These are phyloP conservation scores for Noccaea bulbosa DNA, from an alignment of 345 rosid genomes.

Conservation along the genomic window DNA sequence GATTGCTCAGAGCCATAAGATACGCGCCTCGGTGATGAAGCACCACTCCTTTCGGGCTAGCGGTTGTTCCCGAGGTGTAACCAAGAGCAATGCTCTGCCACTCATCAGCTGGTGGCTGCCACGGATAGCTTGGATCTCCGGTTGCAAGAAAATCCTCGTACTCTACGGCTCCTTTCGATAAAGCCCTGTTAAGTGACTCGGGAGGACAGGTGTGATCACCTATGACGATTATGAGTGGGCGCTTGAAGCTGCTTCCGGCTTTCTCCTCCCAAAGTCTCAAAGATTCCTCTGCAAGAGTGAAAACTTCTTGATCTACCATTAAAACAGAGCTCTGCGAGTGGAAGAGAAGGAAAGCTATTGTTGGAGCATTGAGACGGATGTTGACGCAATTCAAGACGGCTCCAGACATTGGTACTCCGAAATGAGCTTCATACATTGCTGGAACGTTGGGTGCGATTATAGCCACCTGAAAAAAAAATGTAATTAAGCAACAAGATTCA, in stretches of 20 bases:
- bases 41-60: conserved; percentile 91
- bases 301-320: conserved; percentile 89
- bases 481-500: conserved; percentile 23
- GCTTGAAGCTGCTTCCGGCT: conserved; percentile 52
- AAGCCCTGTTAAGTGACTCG: conserved; percentile 52
- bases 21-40: conserved; percentile 91
- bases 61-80: conserved; percentile 96
- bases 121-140: conserved; percentile 72
- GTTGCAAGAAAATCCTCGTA: conserved; percentile 75
- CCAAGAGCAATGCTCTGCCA: conserved; percentile 97
- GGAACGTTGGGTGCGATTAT: conserved; percentile 86
- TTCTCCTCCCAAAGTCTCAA: conserved; percentile 62
- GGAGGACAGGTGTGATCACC: conserved; percentile 78
- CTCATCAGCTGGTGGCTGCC: conserved; percentile 91
- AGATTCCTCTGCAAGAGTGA: conserved; percentile 72
- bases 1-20: conserved; percentile 66
- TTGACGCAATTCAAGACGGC: conserved; percentile 81
- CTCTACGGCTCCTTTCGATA: conserved; percentile 77
- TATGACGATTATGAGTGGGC: conserved; percentile 71
- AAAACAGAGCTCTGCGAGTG: conserved; percentile 69
- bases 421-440: conserved; percentile 85
- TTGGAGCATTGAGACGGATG: conserved; percentile 74
- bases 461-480: conserved; percentile 61
- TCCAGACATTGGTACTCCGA: conserved; percentile 93
- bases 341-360: conserved; percentile 78